These are phyloP conservation scores for Salix suchowensis DNA, from an alignment of 345 rosid species.

Conservation along the genomic window DNA sequence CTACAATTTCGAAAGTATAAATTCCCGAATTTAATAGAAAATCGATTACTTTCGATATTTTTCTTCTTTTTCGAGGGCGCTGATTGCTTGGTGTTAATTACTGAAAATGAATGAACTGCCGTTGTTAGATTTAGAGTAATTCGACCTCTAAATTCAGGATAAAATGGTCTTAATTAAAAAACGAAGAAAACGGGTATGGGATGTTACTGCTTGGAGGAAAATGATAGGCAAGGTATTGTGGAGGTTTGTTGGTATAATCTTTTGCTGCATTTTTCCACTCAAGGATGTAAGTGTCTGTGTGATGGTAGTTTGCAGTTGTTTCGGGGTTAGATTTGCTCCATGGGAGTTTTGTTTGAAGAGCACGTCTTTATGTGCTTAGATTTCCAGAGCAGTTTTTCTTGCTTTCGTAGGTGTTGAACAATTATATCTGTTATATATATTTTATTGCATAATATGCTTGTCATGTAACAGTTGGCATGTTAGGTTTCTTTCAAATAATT, in stretches of 20 bases:
- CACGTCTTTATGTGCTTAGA: background rate
- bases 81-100: background rate
- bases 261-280: background rate
- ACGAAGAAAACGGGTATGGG: no score
- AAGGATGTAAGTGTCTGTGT: background rate
- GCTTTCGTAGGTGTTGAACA: background rate
- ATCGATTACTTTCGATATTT: no score
- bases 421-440: background rate
- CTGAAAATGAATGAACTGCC: background rate
- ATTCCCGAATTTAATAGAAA: no score
- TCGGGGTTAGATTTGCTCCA: background rate
- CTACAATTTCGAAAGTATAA: no score
- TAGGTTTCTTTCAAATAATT: background rate
- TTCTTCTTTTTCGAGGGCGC: background rate
- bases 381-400: background rate
- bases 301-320: background rate
- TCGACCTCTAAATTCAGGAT: no score
- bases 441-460: background rate
- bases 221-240: no score
- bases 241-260: background rate
- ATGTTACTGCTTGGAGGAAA: no score
- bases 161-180: no score
- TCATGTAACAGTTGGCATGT: background rate
- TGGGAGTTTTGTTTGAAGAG: background rate
- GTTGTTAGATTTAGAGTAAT: background rate